These are phyloP conservation scores for Diaporthe velutina DNA, from an alignment of 2,329 filamentous ascomycete species.

Conservation along the genomic window DNA sequence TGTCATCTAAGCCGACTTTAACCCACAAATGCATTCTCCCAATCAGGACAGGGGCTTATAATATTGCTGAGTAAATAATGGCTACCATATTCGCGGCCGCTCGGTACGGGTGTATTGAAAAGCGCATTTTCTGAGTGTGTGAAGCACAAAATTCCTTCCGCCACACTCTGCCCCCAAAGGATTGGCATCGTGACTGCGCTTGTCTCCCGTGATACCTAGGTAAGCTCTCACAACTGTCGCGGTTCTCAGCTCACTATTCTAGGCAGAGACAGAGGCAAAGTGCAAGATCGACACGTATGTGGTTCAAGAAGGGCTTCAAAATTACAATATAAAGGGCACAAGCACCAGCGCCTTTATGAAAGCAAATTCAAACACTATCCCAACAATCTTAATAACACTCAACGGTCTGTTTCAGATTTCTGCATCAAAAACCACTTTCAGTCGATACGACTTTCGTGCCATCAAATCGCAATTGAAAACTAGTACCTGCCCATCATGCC, in stretches of 20 bases:
- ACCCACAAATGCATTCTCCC: conserved; percentile 5
- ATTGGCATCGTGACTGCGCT: conserved; percentile 11
- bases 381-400: neutral
- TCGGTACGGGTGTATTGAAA: neutral
- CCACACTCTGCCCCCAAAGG: neutral
- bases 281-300: no score
- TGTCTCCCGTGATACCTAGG: neutral
- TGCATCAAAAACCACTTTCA: neutral
- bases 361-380: no score
- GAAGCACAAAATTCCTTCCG: conserved; percentile 1
- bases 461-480: neutral
- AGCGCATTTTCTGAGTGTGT: no score
- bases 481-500: conserved; percentile 7
- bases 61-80: neutral
- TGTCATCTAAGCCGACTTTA: neutral
- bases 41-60: conserved; percentile 8
- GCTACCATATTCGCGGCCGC: neutral
- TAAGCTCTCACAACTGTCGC: neutral
- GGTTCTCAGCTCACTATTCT: no score
- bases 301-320: neutral
- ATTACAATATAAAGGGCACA: neutral
- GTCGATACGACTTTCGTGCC: no score
- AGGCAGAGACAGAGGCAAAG: neutral
- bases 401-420: neutral
- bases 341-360: neutral